phyloP scores from a whole-genome alignment of 345 rosid species.

The Brassica juncea region DNA sequence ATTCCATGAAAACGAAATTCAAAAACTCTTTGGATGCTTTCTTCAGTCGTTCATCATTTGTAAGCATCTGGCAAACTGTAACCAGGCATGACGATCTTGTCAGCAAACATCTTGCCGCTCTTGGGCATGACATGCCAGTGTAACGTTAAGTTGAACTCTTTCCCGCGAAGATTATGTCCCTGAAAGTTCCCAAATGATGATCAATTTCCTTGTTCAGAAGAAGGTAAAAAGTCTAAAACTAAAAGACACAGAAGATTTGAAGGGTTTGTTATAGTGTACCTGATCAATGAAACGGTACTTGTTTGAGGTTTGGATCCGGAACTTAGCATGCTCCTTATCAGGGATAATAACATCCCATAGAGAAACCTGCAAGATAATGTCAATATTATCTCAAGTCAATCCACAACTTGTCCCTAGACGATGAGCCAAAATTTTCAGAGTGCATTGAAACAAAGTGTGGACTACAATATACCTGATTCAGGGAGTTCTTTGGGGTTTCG shows the following conservation, averaged over 20 bases:
- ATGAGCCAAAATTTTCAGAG: too few relatives aligned
- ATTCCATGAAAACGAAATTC: slow-evolving; percentile 10
- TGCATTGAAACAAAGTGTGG: slow-evolving; percentile 4
- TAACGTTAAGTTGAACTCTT: slow-evolving; percentile 81
- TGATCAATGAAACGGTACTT: slow-evolving; percentile 95
- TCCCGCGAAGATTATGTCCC: slow-evolving; percentile 85
- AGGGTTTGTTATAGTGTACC: slow-evolving; percentile 40
- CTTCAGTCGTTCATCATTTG: slow-evolving; percentile 44
- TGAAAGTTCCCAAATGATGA: slow-evolving; percentile 32
- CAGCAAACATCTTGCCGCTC: slow-evolving; percentile 87
- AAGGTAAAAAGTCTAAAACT: too few relatives aligned
- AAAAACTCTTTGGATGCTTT: slow-evolving; percentile 21
- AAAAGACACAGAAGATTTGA: not conserved
- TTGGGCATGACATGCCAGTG: slow-evolving; percentile 99
- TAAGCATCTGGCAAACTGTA: slow-evolving; percentile 76
- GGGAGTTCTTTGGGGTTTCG: slow-evolving; percentile 68
- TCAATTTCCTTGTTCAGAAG: not conserved
- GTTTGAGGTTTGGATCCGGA: slow-evolving; percentile 72
- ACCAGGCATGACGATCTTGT: slow-evolving; percentile 74
- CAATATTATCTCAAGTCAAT: not conserved
- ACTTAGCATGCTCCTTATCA: slow-evolving; percentile 74
- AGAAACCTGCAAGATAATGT: slow-evolving; percentile 57
- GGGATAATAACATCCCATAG: slow-evolving; percentile 97
- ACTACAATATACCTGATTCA: slow-evolving; percentile 72
- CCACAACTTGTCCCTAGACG: not conserved